Base-by-base conservation (phyloP, 441 rosid genomes). In the Pelargonium cotyledonis region DNA sequence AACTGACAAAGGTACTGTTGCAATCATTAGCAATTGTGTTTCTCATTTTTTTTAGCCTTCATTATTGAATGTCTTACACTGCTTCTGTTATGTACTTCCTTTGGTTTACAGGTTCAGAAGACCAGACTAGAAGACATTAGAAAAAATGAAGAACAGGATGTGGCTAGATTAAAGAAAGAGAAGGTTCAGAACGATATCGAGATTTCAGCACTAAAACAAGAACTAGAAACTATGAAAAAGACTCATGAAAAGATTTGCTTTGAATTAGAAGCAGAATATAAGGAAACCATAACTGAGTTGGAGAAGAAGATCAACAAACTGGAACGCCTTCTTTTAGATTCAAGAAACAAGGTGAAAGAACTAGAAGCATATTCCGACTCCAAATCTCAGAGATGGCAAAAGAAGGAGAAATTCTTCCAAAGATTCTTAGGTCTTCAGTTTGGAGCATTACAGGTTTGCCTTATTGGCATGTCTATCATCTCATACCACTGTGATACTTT, bases 61-160 rank as follows among this genome's bases (percentile, higher is more conserved):
- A 26, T 40, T 21, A 65, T 44, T 70, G 16, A 26, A 40, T 66
- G 16, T 55, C 35, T 68, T 35, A 68, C 18, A 14, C 19, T 10
- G 9, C 43, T 18, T 70, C 62, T 7, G 61, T 51, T 21, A 0
- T 12, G 47, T 63, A 60, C 7, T 43, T 41, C 18, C 58, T 80
- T 72, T 68, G 70, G 66, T 49, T 41, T 85, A 76, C 78, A 95
- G 99, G 78, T 60, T 76, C 91, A 92, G 83, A 92, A 92, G 77
- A 73, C 63, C 63, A 84, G 78, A 80, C 46, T 90, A 67, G 95
- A 86, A 82, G 89, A 89, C 73, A 88, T 81, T 78, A 89, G 82
- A 80, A 87, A 82, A 70, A 78, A 76, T 66, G 91, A 86, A 84
- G 87, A 87, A 72, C 83, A 82, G 65, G 86, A 89, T 74, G 67